Conservation (phyloP, 2,329 filamentous ascomycete species). For the Thelonectria blattea region DNA sequence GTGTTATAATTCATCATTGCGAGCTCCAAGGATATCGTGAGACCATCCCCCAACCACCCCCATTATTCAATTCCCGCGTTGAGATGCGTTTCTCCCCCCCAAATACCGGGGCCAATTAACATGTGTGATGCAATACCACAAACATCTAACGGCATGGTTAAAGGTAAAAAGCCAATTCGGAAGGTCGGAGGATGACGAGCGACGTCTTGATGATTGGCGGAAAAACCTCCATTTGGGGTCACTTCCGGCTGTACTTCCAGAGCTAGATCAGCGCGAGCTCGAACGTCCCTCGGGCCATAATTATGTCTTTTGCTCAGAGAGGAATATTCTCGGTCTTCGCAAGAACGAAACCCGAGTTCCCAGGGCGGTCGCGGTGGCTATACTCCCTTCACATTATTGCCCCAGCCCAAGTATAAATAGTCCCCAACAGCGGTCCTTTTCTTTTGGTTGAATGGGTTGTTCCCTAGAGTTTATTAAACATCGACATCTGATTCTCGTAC, state of each 20-base stretch:
- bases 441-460: background rate
- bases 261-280: background rate
- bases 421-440: background rate
- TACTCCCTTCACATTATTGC: background rate
- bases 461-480: background rate
- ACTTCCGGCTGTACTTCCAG: background rate
- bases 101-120: background rate
- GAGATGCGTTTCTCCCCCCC: background rate
- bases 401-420: background rate
- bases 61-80: background rate
- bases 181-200: slow-evolving; percentile 1
- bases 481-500: background rate
- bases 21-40: background rate
- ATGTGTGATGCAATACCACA: background rate
- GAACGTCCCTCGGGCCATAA: background rate
- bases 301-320: background rate
- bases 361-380: background rate
- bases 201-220: slow-evolving; percentile 6
- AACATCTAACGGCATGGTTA: background rate
- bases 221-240: background rate
- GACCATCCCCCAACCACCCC: background rate
- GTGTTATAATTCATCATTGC: background rate
- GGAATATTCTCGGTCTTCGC: slow-evolving; percentile 4
- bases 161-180: slow-evolving; percentile 1
- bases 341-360: slow-evolving; percentile 3